A percentile compares a stretch with the other conserved stretches of the same genome.
These are phyloP conservation scores for Gossypium arboreum DNA, from an alignment of 345 rosid genomes.

Conservation along the genomic window DNA sequence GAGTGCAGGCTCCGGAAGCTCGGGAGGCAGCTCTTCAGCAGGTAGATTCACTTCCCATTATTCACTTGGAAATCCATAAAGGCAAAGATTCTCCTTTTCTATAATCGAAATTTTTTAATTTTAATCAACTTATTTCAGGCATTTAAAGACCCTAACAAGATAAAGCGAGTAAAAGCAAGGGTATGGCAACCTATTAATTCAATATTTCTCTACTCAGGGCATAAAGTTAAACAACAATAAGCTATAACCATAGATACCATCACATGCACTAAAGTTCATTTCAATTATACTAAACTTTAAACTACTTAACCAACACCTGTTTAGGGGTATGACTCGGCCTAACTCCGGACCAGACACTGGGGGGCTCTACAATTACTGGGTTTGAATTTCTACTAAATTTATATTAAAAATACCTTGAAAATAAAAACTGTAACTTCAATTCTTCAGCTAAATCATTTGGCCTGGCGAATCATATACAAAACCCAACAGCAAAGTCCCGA, in stretches of 20 bases:
- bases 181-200: neutral
- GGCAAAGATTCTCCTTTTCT: constrained; percentile 90
- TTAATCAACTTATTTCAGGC: neutral
- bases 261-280: neutral
- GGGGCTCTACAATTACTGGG: no score
- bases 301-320: neutral
- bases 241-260: no score
- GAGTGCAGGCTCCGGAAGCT: constrained; percentile 89
- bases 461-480: no score
- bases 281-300: neutral
- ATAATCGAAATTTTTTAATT: constrained; percentile 8
- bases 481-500: no score
- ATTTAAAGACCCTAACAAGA: neutral
- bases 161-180: neutral
- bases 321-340: no score
- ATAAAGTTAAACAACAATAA: no score
- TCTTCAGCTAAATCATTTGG: no score
- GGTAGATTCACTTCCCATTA: constrained; percentile 91
- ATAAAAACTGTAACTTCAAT: no score
- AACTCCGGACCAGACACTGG: no score
- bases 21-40: constrained; percentile 94
- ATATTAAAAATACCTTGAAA: no score
- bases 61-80: constrained; percentile 79
- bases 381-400: no score
- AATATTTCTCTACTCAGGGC: neutral